A percentile compares a stretch with the other conserved stretches of the same genome.
These are phyloP conservation scores for Arabis alpina DNA, from an alignment of 345 rosid genomes.

Conservation along the genomic window DNA sequence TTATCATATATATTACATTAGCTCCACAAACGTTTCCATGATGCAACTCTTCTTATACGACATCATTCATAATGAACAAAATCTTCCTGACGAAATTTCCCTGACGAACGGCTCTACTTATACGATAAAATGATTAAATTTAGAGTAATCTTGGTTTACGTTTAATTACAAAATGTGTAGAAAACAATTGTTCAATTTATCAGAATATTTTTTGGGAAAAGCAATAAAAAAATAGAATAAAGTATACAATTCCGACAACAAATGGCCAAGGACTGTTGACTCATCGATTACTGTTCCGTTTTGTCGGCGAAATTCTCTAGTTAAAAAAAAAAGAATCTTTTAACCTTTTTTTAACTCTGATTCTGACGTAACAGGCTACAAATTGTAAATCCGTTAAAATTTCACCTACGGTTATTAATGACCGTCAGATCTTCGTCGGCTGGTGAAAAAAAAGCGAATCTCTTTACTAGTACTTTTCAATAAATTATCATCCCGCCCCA, in stretches of 20 bases:
- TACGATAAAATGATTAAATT: neutral
- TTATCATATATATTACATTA: too few relatives aligned
- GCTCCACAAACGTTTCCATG: too few relatives aligned
- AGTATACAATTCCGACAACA: constrained; percentile 29
- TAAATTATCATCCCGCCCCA: constrained; percentile 12
- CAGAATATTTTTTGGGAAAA: constrained; percentile 2
- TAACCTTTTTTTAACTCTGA: too few relatives aligned
- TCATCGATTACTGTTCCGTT: constrained; percentile 46
- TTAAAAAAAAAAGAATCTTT: too few relatives aligned
- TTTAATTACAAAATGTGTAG: neutral
- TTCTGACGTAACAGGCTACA: constrained; percentile 21
- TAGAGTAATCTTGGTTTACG: neutral
- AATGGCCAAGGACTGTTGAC: constrained; percentile 38
- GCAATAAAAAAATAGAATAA: neutral
- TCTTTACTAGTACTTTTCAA: constrained; percentile 1
- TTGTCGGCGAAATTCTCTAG: constrained; percentile 42
- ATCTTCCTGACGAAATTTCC: too few relatives aligned
- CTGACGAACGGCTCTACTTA: too few relatives aligned
- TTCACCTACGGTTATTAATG: constrained; percentile 37
- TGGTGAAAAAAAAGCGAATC: constrained; percentile 22
- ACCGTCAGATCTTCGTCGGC: constrained; percentile 60
- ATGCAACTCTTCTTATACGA: too few relatives aligned
- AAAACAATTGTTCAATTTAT: neutral
- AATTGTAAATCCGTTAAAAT: constrained; percentile 31
- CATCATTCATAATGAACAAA: too few relatives aligned